These are phyloP conservation scores for Monilinia aucupariae DNA, from an alignment of 2,329 filamentous ascomycete species.

Conservation along the genomic window DNA sequence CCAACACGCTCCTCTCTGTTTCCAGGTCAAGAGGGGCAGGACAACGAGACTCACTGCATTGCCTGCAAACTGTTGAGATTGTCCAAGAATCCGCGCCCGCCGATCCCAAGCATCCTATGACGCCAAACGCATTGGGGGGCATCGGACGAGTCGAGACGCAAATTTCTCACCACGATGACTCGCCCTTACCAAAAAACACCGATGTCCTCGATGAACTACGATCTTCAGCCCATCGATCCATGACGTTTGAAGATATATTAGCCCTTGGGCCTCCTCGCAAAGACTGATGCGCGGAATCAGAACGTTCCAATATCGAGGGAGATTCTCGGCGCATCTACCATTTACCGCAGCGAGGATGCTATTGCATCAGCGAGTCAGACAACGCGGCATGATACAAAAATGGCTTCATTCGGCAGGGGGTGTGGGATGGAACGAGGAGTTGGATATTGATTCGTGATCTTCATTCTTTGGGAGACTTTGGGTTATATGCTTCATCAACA, in stretches of 20 bases:
- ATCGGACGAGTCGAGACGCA: conserved; percentile 3
- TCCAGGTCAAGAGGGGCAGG: neutral
- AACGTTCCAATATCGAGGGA: neutral
- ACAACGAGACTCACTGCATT: neutral
- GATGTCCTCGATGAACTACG: neutral
- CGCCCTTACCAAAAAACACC: neutral
- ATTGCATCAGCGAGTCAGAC: too few relatives aligned
- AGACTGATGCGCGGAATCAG: neutral
- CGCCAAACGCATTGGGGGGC: neutral
- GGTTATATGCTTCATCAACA: neutral
- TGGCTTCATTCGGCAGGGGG: neutral
- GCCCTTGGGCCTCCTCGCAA: neutral
- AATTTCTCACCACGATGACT: conserved; percentile 1
- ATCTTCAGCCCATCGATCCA: conserved; percentile 1
- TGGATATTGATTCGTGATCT: neutral
- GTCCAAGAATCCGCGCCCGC: neutral
- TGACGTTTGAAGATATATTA: conserved; percentile 3
- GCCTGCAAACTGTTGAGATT: conserved; percentile 4
- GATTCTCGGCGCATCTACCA: neutral
- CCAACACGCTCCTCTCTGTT: neutral
- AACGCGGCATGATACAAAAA: neutral
- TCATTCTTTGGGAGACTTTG: neutral
- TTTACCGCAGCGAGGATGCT: too few relatives aligned
- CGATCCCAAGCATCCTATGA: neutral
- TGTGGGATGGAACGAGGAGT: neutral